These are phyloP conservation scores for Herpetospermum pedunculosum DNA, from an alignment of 306 rosid genomes.

Conservation along the genomic window DNA sequence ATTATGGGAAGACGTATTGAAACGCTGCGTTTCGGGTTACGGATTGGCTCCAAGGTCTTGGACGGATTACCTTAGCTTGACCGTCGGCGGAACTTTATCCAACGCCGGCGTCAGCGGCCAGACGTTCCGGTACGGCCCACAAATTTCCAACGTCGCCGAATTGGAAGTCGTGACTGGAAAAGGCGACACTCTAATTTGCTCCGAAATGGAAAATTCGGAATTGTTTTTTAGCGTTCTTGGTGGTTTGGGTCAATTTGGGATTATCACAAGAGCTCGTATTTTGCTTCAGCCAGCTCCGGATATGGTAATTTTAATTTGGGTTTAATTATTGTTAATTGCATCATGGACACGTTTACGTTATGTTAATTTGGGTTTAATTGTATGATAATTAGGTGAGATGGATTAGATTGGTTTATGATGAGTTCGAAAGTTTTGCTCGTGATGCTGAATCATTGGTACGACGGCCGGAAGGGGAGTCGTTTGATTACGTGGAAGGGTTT, in stretches of 20 bases:
- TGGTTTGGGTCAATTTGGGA: conserved; percentile 90
- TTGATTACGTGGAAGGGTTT: conserved; percentile 94
- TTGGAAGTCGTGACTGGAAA: conserved; percentile 79
- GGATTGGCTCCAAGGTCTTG: conserved; percentile 77
- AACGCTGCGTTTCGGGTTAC: conserved; percentile 37
- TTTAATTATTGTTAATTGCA: not conserved
- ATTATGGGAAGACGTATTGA: conserved; percentile 87
- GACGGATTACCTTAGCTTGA: conserved; percentile 80
- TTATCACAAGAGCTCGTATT: conserved; percentile 71
- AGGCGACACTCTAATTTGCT: conserved; percentile 59
- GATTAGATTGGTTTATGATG: conserved; percentile 75
- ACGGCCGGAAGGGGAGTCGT: conserved; percentile 45
- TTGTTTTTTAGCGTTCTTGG: conserved; percentile 66
- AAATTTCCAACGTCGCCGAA: conserved; percentile 71
- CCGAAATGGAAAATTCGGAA: conserved; percentile 52
- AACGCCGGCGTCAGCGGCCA: conserved; percentile 98
- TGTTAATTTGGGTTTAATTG: not conserved
- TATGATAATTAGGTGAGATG: conserved; percentile 80
- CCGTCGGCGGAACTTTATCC: conserved; percentile 90
- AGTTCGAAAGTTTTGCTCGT: conserved; percentile 48
- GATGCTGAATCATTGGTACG: conserved; percentile 80
- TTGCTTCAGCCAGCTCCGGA: conserved; percentile 67
- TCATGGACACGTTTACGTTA: conserved; percentile 20
- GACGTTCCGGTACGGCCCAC: conserved; percentile 89
- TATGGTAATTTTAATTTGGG: conserved; percentile 28